phyloP scores from a whole-genome alignment of 169 alveolate species.

The Babesia ovata region DNA sequence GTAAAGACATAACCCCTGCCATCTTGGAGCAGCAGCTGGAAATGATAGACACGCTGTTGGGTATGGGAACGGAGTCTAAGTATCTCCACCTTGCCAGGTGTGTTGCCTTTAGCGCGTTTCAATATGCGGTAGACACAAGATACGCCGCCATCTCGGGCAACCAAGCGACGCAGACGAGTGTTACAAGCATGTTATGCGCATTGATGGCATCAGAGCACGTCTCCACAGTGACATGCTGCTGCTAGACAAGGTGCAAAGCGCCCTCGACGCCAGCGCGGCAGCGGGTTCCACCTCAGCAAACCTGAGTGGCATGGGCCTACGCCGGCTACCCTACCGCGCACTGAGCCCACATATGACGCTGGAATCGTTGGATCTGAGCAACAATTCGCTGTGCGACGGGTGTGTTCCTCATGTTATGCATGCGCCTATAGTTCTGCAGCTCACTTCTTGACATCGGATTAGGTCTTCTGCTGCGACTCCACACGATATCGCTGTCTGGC shows the following conservation, averaged over 20 bases:
- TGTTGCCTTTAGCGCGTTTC: not conserved
- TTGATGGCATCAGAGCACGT: constrained; percentile 33
- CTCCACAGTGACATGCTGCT: constrained; percentile 30
- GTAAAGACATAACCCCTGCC: constrained; percentile 22
- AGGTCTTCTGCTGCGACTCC: constrained; percentile 16
- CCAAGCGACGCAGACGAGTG: constrained; percentile 24
- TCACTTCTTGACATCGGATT: constrained; percentile 31
- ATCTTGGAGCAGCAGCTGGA: constrained; percentile 45
- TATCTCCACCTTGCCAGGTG: constrained; percentile 50
- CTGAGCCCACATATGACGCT: constrained; percentile 32
- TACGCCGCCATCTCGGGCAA: constrained; percentile 25
- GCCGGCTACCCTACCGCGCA: constrained; percentile 20
- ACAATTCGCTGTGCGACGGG: constrained; percentile 34
- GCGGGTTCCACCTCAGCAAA: constrained; percentile 15
- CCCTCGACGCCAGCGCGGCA: constrained; percentile 3
- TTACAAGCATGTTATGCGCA: constrained; percentile 11
- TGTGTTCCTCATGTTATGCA: not conserved
- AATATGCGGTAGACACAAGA: constrained; percentile 26
- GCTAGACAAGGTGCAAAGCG: constrained; percentile 7
- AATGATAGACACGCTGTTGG: constrained; percentile 25
- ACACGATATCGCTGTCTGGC: constrained; percentile 12
- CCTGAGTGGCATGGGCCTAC: constrained; percentile 25
- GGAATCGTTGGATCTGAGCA: constrained; percentile 28
- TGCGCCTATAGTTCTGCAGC: not conserved
- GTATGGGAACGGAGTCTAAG: constrained; percentile 35